Conservation (phyloP, 2,329 filamentous ascomycete genomes). For the Alternaria triticimaculans region DNA sequence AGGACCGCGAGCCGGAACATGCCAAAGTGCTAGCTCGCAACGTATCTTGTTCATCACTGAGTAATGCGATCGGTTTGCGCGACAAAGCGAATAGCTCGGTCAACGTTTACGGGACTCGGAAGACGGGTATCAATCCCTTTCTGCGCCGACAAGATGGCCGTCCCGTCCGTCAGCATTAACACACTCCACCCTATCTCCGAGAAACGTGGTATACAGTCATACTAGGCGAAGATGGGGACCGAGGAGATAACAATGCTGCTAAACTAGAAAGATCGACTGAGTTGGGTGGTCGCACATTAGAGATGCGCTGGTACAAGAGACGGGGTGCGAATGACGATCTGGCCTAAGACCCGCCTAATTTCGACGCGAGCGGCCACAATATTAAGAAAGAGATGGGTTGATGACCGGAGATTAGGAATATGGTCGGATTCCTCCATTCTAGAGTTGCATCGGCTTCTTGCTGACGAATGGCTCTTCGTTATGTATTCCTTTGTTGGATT, state of each 20-base stretch:
- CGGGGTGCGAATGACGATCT: background rate
- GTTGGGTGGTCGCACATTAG: rapidly evolving
- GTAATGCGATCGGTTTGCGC: background rate
- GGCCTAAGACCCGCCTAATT: background rate
- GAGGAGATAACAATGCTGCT: background rate
- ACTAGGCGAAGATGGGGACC: background rate
- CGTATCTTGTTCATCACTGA: background rate
- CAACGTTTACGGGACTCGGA: background rate
- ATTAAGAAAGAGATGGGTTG: background rate
- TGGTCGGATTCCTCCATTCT: background rate
- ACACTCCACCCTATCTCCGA: background rate
- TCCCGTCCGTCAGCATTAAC: background rate
- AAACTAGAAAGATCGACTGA: background rate
- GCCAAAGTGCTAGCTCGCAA: background rate
- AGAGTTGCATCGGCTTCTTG: background rate
- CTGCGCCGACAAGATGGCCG: background rate
- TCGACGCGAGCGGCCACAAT: background rate
- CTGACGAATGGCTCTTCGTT: background rate
- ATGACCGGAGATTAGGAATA: background rate
- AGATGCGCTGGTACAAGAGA: background rate
- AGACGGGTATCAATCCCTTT: background rate
- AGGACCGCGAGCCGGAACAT: background rate
- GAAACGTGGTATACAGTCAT: background rate
- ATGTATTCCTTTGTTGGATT: background rate
- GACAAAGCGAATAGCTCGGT: background rate